Percentiles rank a stretch among this genome's conserved stretches.
Evolutionary conservation across 768 basidiomycete species (phyloP).

Genomic region (Tremella yokohamensis): DNA sequence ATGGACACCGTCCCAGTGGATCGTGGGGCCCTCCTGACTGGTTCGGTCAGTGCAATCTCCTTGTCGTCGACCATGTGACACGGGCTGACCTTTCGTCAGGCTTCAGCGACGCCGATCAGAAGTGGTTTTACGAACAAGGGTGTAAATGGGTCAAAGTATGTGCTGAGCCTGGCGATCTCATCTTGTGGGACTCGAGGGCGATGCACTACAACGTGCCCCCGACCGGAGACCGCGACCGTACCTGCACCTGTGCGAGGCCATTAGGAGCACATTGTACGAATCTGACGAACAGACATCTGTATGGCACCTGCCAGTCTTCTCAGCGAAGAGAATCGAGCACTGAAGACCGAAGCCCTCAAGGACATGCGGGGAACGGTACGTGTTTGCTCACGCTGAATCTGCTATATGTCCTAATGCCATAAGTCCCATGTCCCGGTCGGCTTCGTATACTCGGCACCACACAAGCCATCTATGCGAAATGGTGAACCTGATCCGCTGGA

Average conservation of each 20-base stretch:
- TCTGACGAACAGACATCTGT: constrained; percentile 20
- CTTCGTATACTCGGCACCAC: too few species aligned
- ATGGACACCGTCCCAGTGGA: constrained; percentile 25
- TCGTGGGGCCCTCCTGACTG: constrained; percentile 25
- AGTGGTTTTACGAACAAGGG: constrained; percentile 43
- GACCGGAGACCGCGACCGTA: constrained; percentile 24
- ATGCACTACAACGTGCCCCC: constrained; percentile 42
- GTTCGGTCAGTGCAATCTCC: constrained; percentile 18
- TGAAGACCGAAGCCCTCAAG: not conserved
- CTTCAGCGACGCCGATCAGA: constrained; percentile 32
- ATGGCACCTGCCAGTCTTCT: constrained; percentile 32
- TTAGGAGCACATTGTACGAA: too few species aligned
- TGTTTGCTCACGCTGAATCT: too few species aligned
- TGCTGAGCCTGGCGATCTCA: constrained; percentile 43
- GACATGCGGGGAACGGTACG: too few species aligned
- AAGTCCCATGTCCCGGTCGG: too few species aligned
- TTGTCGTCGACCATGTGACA: too few species aligned
- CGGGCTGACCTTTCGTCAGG: constrained; percentile 9
- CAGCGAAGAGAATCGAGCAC: constrained; percentile 25
- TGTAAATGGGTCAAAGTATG: constrained; percentile 43
- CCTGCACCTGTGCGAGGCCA: constrained; percentile 21
- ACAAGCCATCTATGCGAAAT: too few species aligned
- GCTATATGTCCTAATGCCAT: too few species aligned
- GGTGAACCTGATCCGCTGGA: too few species aligned
- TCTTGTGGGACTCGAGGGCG: constrained; percentile 42